Percentiles rank a stretch among this genome's conserved stretches.
Evolutionary conservation across 2,329 filamentous ascomycete genomes (phyloP).

Genomic region (Exophiala xenobiotica): DNA sequence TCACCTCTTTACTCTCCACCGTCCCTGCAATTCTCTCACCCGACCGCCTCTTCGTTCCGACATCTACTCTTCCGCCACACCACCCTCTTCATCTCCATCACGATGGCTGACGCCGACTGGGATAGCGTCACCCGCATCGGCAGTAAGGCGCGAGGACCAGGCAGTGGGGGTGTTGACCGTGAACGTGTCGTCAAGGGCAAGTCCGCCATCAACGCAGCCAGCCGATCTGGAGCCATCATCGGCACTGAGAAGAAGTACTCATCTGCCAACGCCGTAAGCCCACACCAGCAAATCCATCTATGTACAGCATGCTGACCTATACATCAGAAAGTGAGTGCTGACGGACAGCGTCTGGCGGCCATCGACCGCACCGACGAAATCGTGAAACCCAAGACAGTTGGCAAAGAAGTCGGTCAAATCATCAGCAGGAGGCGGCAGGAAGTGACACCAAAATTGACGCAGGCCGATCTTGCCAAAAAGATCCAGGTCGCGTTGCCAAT

Average conservation of each 20-base stretch:
- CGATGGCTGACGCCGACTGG: constrained; percentile 63
- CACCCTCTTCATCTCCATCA: too few relatives aligned
- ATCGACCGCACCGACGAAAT: constrained; percentile 97
- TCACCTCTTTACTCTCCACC: too few relatives aligned
- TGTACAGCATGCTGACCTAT: constrained; percentile 4
- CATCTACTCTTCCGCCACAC: too few relatives aligned
- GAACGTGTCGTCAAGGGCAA: constrained; percentile 90
- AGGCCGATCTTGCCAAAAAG: constrained; percentile 81
- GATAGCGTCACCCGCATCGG: constrained; percentile 90
- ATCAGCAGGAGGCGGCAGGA: constrained; percentile 77
- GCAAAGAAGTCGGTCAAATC: constrained; percentile 74
- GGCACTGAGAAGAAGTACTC: constrained; percentile 89
- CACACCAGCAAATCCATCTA: background rate
- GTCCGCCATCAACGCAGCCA: constrained; percentile 81
- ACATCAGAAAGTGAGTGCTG: constrained; percentile 49
- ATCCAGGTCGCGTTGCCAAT: constrained; percentile 82
- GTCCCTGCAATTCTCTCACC: too few relatives aligned
- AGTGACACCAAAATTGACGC: constrained; percentile 92
- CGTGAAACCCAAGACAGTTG: constrained; percentile 92
- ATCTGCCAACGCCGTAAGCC: constrained; percentile 74
- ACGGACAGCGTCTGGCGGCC: constrained; percentile 95
- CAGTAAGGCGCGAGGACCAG: constrained; percentile 66
- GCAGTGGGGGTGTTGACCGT: constrained; percentile 64
- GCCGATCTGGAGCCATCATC: constrained; percentile 72
- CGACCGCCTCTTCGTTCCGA: too few relatives aligned